Base-by-base conservation (phyloP, 495 filamentous ascomycete species). In the Xylaria intraflava region DNA sequence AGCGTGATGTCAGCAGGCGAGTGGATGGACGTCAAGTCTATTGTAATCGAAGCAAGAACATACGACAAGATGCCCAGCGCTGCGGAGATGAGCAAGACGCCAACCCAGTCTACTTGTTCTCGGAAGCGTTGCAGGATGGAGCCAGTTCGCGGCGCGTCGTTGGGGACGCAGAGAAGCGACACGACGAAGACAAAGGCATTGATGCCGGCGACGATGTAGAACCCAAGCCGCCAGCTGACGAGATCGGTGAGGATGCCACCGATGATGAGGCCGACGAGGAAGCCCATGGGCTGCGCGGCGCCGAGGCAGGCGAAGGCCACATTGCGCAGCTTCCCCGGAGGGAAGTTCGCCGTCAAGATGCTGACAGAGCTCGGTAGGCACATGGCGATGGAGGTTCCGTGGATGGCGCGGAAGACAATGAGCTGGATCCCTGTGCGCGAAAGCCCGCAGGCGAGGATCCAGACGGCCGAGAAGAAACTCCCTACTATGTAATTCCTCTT, bases 101-200 rank as follows among this genome's bases (percentile, higher is more conserved):
- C 79, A 20, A 79, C 47, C 78, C 78, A 82, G 55, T 82, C 79
- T 49, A 82, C 70, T 12, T 76, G 70, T 9, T 29, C 27, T 4
- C 27, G 27, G 3, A 38, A 31, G 3, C 26, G 20, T 19, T 41
- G 58, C 1, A 75, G 55, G 44, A 59, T 59, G 26, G 17, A 27
- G 1, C 23, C 14, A 16, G 30, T 30, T 24, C 17, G 9, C 24
- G 14, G 46, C 1, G 29, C 42, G 9, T 24, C 31, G 3, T 19
- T 20, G 1, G 55, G 55, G 12, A 58, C 16, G 0, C 48, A 51
- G 43, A 49, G 48, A 20, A 58, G 8, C 5, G 49, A 46, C 1
- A 33, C 49, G 2, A 62, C 14, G 33, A 61, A 61, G 14, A 70
- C 39, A 3, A 62, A 24, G n/a, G 69, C 38, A 4, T 60, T 71